Percentiles rank a stretch among this genome's conserved stretches.
These are phyloP conservation scores for Nitzschia putrida DNA, from an alignment of 108 stramenopile species.

Conservation along the genomic window DNA sequence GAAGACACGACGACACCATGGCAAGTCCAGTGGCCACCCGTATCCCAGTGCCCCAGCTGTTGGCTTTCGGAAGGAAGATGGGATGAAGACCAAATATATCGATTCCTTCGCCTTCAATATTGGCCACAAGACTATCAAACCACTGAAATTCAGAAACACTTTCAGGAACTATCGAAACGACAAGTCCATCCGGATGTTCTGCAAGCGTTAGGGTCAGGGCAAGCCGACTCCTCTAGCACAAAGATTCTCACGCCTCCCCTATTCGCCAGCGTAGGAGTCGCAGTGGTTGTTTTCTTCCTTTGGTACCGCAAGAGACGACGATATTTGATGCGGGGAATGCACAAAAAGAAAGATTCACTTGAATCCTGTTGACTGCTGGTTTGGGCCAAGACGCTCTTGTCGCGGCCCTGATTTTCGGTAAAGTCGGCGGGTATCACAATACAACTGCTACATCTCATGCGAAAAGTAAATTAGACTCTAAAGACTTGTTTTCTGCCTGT, in stretches of 20 bases:
- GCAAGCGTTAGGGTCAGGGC: not conserved
- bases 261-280: not conserved
- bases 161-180: not conserved
- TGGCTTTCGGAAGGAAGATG: conserved; percentile 50
- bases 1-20: conserved; percentile 26
- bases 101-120: conserved; percentile 27
- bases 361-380: not conserved
- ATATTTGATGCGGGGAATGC: conserved; percentile 19
- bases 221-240: not conserved
- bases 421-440: too few species aligned
- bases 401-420: too few species aligned
- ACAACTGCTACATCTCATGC: too few species aligned
- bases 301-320: conserved; percentile 28
- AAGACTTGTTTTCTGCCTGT: not conserved
- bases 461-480: too few species aligned
- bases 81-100: conserved; percentile 39
- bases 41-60: conserved; percentile 46
- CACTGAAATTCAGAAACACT: not conserved
- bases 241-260: not conserved
- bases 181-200: conserved; percentile 10
- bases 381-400: not conserved
- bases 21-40: conserved; percentile 52
- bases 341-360: conserved; percentile 29
- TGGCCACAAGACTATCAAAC: conserved; percentile 28
- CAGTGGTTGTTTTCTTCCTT: not conserved